These are phyloP conservation scores for Rhizophagus prolifer DNA, from an alignment of 192 early-diverging fungal species.

Conservation along the genomic window DNA sequence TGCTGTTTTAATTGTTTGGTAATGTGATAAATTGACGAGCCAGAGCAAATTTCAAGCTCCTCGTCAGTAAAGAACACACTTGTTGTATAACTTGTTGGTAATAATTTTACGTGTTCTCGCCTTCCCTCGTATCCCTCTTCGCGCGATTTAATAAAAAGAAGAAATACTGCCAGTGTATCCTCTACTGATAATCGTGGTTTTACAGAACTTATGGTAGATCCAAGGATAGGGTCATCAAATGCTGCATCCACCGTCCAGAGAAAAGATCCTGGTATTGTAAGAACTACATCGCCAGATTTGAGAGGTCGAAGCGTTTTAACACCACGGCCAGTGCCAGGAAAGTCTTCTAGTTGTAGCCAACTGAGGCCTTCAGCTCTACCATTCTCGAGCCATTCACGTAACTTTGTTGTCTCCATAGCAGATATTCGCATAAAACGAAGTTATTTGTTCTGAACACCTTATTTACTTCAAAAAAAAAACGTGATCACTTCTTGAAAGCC, in stretches of 20 bases:
- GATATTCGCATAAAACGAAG: background rate
- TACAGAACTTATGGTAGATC: constrained; percentile 16
- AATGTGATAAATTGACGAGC: constrained; percentile 28
- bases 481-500: too few species aligned
- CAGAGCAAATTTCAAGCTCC: constrained; percentile 35
- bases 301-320: constrained; percentile 26
- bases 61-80: constrained; percentile 32
- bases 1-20: constrained; percentile 22
- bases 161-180: constrained; percentile 36
- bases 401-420: background rate
- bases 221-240: constrained; percentile 32
- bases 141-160: constrained; percentile 34
- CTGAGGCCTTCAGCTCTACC: constrained; percentile 15
- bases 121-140: background rate
- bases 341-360: constrained; percentile 15
- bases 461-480: too few species aligned
- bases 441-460: too few species aligned
- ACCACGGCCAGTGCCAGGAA: constrained; percentile 37
- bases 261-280: constrained; percentile 20
- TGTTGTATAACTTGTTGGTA: constrained; percentile 34
- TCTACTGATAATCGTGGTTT: constrained; percentile 29
- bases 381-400: constrained; percentile 19
- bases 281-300: constrained; percentile 2
- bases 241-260: constrained; percentile 36
- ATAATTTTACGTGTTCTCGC: constrained; percentile 25